Percentiles rank a stretch among this genome's conserved stretches.
Evolutionary conservation across 306 rosid genomes (phyloP).

Genomic region (Glycyrrhiza uralensis): DNA sequence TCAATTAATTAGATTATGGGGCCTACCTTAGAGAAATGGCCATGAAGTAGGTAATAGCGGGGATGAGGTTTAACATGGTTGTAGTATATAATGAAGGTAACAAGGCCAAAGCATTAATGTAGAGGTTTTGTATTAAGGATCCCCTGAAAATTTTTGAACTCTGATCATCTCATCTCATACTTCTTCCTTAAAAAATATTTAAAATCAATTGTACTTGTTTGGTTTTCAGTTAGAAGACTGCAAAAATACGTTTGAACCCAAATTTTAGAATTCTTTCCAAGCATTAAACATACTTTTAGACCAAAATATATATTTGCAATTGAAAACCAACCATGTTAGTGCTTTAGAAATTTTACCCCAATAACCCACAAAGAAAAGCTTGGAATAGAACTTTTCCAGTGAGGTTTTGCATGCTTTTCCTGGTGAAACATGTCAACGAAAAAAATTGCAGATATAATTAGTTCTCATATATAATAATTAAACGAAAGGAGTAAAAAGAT

Average conservation of each 20-base stretch:
- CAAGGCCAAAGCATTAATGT: slow-evolving; percentile 40
- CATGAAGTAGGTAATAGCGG: slow-evolving; percentile 55
- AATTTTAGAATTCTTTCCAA: too few species aligned
- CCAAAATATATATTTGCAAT: too few species aligned
- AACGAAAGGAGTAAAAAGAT: neutral
- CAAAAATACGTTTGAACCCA: too few species aligned
- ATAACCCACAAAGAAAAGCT: slow-evolving; percentile 56
- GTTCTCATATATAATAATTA: neutral
- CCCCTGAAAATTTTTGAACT: slow-evolving; percentile 46
- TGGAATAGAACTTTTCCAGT: slow-evolving; percentile 41
- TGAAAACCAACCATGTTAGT: too few species aligned
- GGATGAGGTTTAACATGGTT: slow-evolving; percentile 51
- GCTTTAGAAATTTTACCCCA: slow-evolving; percentile 46
- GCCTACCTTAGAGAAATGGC: slow-evolving; percentile 49
- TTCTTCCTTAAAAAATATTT: neutral
- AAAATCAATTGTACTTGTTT: too few species aligned
- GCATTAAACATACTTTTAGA: too few species aligned
- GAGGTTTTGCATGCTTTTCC: slow-evolving; percentile 41
- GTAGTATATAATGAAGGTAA: slow-evolving; percentile 52
- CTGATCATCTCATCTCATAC: neutral
- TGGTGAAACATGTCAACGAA: slow-evolving; percentile 17
- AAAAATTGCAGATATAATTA: neutral
- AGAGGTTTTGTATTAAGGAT: slow-evolving; percentile 44
- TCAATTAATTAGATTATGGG: neutral
- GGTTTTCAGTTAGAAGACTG: too few species aligned